Base-by-base conservation (phyloP, 805 yeast genomes). In the Kazachstania bromeliacearum region DNA sequence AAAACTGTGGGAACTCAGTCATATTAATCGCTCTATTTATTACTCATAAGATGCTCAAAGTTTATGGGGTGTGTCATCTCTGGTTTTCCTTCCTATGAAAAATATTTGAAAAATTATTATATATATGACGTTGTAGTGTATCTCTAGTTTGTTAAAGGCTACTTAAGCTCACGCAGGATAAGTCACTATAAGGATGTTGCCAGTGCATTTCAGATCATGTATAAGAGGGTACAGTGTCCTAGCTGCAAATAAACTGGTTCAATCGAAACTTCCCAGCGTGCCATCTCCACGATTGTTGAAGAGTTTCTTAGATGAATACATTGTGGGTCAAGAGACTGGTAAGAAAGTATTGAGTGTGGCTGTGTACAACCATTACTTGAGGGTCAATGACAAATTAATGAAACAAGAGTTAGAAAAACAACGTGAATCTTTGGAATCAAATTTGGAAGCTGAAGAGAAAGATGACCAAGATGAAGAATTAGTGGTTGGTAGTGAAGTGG, bases 331-430 rank as follows among this genome's bases (percentile, higher is more conserved):
- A 51, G 71, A 70, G 1, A 62, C 57, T 4, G 71, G 76, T 17
- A 75, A 75, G 49, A 70, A 68, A 45, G 70, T 73, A n/a, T 61
- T 75, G 52, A 66, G 78, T 25, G 81, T 75, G 7, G 78, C 79
- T 1, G 76, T 75, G 0, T 75, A 68, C 46, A 75, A 75, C 38
- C 81, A 75, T 47, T 73, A 71, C 40, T 43, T 73, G 28, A 58
- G 78, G 37, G 57, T 68, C 24, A 63, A 65, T 37, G 75, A 71
- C 40, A 59, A 60, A 43, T 53, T 60, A 12, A 53, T 47, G 31
- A 58, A 56, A 33, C 35, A 49, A 2, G 58, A 63, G 2, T 43
- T 53, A 34, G 50, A 48, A 28, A 39, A 50, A 12, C 55, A 50
- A 37, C 47, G 47, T 21, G 51, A 55, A 20, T 31, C 49, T 17